Evolutionary conservation across 805 yeast genomes (phyloP).

Genomic region (Ogataea paradorogensis): DNA sequence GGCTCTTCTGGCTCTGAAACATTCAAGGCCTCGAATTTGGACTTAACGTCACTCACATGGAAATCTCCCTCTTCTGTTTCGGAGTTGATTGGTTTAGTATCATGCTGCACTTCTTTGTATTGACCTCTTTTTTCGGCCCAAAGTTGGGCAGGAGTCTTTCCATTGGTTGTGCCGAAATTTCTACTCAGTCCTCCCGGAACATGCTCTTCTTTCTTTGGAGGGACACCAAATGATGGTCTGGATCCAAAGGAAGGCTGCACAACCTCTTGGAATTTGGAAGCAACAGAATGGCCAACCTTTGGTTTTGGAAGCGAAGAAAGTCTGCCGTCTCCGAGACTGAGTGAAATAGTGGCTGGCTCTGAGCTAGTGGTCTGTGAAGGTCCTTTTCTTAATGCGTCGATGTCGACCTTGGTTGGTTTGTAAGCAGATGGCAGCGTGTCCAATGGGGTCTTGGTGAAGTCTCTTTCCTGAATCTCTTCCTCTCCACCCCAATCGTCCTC

Average conservation of each 20-base stretch:
- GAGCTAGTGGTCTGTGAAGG: slow-evolving; percentile 43
- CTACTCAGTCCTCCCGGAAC: slow-evolving; percentile 57
- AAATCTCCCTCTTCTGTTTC: slow-evolving; percentile 25
- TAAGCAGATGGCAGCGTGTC: slow-evolving; percentile 59
- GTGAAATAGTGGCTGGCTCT: slow-evolving; percentile 31
- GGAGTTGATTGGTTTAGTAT: slow-evolving; percentile 33
- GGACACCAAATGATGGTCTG: slow-evolving; percentile 26
- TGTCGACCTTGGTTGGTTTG: slow-evolving; percentile 62
- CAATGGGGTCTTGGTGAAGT: slow-evolving; percentile 48
- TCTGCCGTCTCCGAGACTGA: slow-evolving; percentile 42
- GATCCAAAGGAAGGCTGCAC: slow-evolving; percentile 37
- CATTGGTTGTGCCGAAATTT: slow-evolving; percentile 64
- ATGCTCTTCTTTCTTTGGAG: slow-evolving; percentile 39
- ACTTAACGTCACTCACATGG: slow-evolving; percentile 33
- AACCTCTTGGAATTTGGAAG: slow-evolving; percentile 43
- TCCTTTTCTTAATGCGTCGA: slow-evolving; percentile 50
- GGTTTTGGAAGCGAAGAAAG: slow-evolving; percentile 64
- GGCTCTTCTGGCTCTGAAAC: slow-evolving; percentile 15
- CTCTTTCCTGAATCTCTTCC: slow-evolving; percentile 53
- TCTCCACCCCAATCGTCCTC: slow-evolving; percentile 72
- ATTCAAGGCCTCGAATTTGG: slow-evolving; percentile 30
- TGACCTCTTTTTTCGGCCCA: slow-evolving; percentile 92
- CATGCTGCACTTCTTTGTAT: slow-evolving; percentile 41
- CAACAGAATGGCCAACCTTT: slow-evolving; percentile 48
- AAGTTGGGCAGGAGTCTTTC: slow-evolving; percentile 90